phyloP scores from a whole-genome alignment of 306 rosid species.

The Lagenaria siceraria region DNA sequence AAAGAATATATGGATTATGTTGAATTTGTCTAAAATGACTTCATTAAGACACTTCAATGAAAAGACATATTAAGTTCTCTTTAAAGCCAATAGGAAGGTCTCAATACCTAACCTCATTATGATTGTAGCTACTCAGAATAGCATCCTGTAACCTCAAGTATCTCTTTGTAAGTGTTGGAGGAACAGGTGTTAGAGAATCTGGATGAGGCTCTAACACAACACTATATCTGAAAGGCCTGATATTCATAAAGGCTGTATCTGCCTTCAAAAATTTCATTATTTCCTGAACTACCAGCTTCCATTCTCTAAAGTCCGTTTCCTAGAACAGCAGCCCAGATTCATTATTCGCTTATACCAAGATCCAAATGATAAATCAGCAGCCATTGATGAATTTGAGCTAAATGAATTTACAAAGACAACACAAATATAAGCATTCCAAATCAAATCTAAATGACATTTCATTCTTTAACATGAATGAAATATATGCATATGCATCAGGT shows the following conservation, averaged over 20 bases:
- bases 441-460: neutral
- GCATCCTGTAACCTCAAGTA: slow-evolving; percentile 65
- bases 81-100: neutral
- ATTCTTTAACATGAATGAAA: neutral
- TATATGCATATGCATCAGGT: neutral
- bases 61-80: slow-evolving; percentile 3
- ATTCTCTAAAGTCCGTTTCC: slow-evolving; percentile 86
- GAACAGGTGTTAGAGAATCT: slow-evolving; percentile 39
- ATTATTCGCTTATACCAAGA: slow-evolving; percentile 21
- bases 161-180: slow-evolving; percentile 38
- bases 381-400: neutral
- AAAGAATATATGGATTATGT: neutral
- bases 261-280: slow-evolving; percentile 68
- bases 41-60: neutral
- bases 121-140: slow-evolving; percentile 76
- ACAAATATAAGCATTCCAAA: neutral
- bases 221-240: slow-evolving; percentile 88
- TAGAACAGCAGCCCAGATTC: slow-evolving; percentile 28
- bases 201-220: slow-evolving; percentile 72
- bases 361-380: slow-evolving; percentile 12
- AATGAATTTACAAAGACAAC: neutral
- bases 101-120: slow-evolving; percentile 52
- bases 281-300: slow-evolving; percentile 94
- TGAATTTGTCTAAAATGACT: neutral
- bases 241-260: slow-evolving; percentile 63